Conservation (phyloP, 2,329 filamentous ascomycete genomes). For the Conoideocrella luteorostrata region DNA sequence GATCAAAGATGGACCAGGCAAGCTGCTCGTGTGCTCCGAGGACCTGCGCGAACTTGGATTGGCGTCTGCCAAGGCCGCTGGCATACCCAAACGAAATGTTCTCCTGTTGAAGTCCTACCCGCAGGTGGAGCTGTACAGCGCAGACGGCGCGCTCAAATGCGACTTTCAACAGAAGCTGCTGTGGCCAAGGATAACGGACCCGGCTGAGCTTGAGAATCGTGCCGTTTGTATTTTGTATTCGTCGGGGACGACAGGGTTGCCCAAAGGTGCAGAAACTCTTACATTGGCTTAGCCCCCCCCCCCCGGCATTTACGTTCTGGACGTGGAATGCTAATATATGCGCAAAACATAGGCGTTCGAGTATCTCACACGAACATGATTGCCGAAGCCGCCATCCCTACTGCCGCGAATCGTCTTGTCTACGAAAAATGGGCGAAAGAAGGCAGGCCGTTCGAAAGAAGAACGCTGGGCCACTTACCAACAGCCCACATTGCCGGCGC, state of each 20-base stretch:
- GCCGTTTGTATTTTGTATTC: conserved; percentile 40
- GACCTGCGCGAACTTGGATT: conserved; percentile 39
- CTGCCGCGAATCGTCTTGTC: conserved; percentile 22
- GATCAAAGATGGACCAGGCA: conserved; percentile 30
- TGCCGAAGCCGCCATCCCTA: conserved; percentile 25
- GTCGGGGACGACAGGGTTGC: conserved; percentile 42
- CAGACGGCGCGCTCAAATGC: conserved; percentile 17
- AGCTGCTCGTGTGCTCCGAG: conserved; percentile 38
- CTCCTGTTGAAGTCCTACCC: conserved; percentile 40
- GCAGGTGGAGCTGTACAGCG: conserved; percentile 19
- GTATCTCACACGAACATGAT: conserved; percentile 41
- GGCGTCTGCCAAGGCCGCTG: conserved; percentile 41
- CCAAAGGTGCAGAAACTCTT: too few relatives aligned
- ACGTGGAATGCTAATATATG: background rate
- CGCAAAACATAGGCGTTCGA: conserved; percentile 25
- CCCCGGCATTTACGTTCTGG: too few relatives aligned
- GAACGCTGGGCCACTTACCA: conserved; percentile 37
- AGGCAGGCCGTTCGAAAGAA: conserved; percentile 21
- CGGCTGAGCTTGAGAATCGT: conserved; percentile 32
- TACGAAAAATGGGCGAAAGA: conserved; percentile 19
- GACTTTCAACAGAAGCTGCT: conserved; percentile 31
- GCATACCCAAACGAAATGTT: conserved; percentile 38
- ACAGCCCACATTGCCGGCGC: conserved; percentile 41
- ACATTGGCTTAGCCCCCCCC: too few relatives aligned
- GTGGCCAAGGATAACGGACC: conserved; percentile 50